Conservation (phyloP, 768 basidiomycete species). For the Dentipellis fragilis region DNA sequence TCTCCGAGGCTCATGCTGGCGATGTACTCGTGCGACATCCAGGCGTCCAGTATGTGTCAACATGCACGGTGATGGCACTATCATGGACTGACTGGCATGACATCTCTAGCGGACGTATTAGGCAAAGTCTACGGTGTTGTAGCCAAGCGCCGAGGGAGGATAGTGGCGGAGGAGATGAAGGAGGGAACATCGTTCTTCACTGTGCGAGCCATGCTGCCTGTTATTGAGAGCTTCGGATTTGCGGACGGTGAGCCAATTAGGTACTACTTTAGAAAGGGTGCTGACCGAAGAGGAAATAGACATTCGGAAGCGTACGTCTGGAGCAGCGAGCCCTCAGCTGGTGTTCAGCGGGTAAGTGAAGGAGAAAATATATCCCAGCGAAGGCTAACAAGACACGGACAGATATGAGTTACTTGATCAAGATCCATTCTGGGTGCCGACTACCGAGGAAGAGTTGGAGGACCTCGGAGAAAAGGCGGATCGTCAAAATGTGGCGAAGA, state of each 20-base stretch:
- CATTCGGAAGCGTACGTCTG: slow-evolving; percentile 91
- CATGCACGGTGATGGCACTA: neutral
- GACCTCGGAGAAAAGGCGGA: slow-evolving; percentile 97
- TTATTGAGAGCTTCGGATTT: slow-evolving; percentile 96
- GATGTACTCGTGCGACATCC: slow-evolving; percentile 98
- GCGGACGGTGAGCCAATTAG: slow-evolving; percentile 68
- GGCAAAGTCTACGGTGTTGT: slow-evolving; percentile 97
- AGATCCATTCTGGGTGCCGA: slow-evolving; percentile 97
- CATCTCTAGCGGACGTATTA: slow-evolving; percentile 76
- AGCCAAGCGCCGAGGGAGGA: slow-evolving; percentile 80
- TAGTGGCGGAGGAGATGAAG: slow-evolving; percentile 97
- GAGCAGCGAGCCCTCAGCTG: slow-evolving; percentile 93
- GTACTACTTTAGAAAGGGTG: neutral
- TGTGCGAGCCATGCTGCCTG: slow-evolving; percentile 82
- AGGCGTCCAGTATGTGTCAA: slow-evolving; percentile 75
- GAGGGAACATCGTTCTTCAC: slow-evolving; percentile 95
- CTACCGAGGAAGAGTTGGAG: slow-evolving; percentile 93
- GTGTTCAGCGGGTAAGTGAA: slow-evolving; percentile 82
- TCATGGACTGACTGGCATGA: slow-evolving; percentile 1
- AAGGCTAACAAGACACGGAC: slow-evolving; percentile 6
- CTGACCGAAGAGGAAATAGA: slow-evolving; percentile 35
- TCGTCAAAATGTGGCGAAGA: slow-evolving; percentile 84
- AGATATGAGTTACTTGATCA: slow-evolving; percentile 90
- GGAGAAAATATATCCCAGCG: neutral
- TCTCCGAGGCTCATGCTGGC: slow-evolving; percentile 94